Base-by-base conservation (phyloP, 148 eudicot genomes). In the Rhododendron ferrugineum region DNA sequence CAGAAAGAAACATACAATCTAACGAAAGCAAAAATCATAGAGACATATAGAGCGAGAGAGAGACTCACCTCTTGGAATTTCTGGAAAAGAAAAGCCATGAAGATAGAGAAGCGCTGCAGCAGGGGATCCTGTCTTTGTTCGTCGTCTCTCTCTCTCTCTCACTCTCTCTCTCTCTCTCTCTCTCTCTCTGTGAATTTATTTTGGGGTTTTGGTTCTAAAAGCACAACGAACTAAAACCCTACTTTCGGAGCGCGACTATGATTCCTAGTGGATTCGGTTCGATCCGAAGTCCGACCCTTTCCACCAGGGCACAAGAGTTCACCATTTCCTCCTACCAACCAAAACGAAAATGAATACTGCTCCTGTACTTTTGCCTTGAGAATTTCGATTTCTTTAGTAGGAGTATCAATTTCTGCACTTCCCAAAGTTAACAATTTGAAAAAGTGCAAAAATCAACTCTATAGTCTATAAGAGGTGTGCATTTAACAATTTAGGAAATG, bases 51-150 rank as follows among this genome's bases (percentile, higher is more conserved):
- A 37, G 22, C 60, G 49, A 83, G 8, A 81, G 26, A 26, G 46
- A 77, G 15, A 42, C 6, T 56, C 85, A 94, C 98, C 98, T 91
- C 89, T 89, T 92, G 95, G 89, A 94, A 93, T 90, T 91, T 94
- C 64, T 88, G 90, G 86, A 94, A 94, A 85, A 94, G 91, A 89
- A 84, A 86, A 80, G 94, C 95, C 75, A 70, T 94, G 93, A 10
- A 47, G 50, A 37, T 4, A 5, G 78, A 37, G 11, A 36, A 14
- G 11, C 56, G 36, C 40, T 70, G 22, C 20, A 30, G 75, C 40
- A 70, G 75, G 75, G 75, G 5, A 32, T 70, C 40, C 40, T 30
- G 20, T 70, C 18, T 70, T 30, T 13, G 40, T 70, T 30, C 75
- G 32, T 30, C 16, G 16, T 5, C 66, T 60, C 26, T 60, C 68